phyloP scores from a whole-genome alignment of 441 rosid genomes.

The Gossypium schwendimanii region DNA sequence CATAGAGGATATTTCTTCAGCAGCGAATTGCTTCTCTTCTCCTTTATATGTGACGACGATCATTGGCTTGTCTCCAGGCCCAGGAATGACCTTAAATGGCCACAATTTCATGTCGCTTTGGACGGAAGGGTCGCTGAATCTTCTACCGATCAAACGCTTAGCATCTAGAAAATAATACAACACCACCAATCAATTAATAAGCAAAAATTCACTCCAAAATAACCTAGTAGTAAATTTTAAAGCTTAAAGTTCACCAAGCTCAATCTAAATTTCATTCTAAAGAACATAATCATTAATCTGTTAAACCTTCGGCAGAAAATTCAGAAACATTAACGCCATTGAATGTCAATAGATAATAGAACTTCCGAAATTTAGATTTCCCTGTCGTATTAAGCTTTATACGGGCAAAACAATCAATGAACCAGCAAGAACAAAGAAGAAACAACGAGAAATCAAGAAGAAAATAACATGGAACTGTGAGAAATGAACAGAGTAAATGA shows the following conservation, averaged over 20 bases:
- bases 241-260: neutral
- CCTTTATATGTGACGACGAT: constrained; percentile 56
- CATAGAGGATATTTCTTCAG: constrained; percentile 58
- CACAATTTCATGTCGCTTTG: constrained; percentile 59
- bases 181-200: neutral
- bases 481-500: neutral
- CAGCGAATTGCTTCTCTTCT: constrained; percentile 43
- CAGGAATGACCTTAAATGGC: constrained; percentile 66
- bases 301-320: neutral
- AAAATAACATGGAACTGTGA: neutral
- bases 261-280: neutral
- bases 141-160: constrained; percentile 69
- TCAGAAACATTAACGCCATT: neutral
- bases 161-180: constrained; percentile 36
- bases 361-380: neutral
- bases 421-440: too few species aligned
- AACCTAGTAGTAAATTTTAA: neutral
- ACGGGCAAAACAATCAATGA: too few species aligned
- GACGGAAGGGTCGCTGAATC: constrained; percentile 49
- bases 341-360: neutral
- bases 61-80: constrained; percentile 67
- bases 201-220: neutral
- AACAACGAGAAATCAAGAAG: too few species aligned
- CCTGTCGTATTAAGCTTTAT: neutral
- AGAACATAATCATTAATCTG: neutral